Evolutionary conservation across 805 yeast species (phyloP).

Genomic region (Teunomyces panamensis): DNA sequence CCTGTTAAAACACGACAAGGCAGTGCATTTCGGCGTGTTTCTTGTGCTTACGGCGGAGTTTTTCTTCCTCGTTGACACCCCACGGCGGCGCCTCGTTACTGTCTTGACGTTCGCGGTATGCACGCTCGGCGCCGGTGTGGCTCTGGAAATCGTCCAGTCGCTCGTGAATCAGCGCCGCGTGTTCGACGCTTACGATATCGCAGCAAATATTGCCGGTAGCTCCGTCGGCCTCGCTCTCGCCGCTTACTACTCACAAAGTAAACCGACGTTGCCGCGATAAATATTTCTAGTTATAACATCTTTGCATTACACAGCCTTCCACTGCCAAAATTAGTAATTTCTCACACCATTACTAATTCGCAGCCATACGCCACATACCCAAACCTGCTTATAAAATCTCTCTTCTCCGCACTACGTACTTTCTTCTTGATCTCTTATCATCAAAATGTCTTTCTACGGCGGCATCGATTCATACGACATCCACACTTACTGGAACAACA

Average conservation of each 20-base stretch:
- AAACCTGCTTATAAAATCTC: neutral
- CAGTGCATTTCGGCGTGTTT: constrained; percentile 48
- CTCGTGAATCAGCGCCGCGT: constrained; percentile 42
- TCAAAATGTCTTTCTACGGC: constrained; percentile 13
- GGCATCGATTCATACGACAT: constrained; percentile 44
- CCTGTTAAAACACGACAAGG: constrained; percentile 48
- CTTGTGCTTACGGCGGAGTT: constrained; percentile 47
- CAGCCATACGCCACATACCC: no score
- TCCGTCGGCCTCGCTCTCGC: constrained; percentile 18
- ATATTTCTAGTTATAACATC: no score
- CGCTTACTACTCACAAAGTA: no score
- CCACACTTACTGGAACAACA: constrained; percentile 51
- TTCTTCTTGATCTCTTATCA: neutral
- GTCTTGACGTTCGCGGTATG: constrained; percentile 36
- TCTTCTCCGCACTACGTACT: neutral
- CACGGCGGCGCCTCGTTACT: constrained; percentile 11
- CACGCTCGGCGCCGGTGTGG: constrained; percentile 44
- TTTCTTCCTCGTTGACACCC: constrained; percentile 41
- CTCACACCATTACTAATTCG: no score
- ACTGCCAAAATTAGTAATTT: no score
- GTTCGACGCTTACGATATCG: constrained; percentile 51
- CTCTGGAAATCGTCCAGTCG: constrained; percentile 52
- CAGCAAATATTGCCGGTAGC: constrained; percentile 31
- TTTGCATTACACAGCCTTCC: no score
- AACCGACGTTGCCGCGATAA: no score